Evolutionary conservation across 345 rosid species (phyloP).

Genomic region (Eucalyptus erythrocorys): DNA sequence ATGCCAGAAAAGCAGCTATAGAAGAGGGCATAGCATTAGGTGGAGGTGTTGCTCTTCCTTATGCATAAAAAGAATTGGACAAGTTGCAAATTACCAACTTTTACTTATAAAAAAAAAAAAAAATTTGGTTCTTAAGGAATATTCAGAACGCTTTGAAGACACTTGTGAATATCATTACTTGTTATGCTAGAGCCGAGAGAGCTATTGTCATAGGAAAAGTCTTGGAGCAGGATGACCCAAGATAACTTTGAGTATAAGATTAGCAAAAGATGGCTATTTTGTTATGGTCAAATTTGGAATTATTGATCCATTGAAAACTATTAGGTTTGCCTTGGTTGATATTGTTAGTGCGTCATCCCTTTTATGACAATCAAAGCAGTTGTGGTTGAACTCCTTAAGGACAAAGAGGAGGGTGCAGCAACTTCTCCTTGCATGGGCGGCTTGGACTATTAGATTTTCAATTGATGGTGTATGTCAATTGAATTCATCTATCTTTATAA

Average conservation of each 20-base stretch:
- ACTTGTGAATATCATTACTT: slow-evolving; percentile 73
- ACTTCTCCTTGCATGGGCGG: slow-evolving; percentile 67
- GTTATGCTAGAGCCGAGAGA: slow-evolving; percentile 93
- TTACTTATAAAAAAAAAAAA: no score
- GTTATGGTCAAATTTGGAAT: slow-evolving; percentile 94
- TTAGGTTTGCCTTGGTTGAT: slow-evolving; percentile 89
- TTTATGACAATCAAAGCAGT: slow-evolving; percentile 91
- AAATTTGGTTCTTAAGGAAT: no score
- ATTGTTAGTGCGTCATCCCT: slow-evolving; percentile 91
- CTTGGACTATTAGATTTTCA: slow-evolving; percentile 45
- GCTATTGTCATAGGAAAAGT: slow-evolving; percentile 92
- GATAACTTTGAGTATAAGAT: slow-evolving; percentile 86
- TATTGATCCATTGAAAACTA: slow-evolving; percentile 89
- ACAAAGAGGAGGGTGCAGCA: slow-evolving; percentile 51
- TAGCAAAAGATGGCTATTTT: slow-evolving; percentile 89
- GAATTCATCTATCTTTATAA: background rate
- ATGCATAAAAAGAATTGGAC: slow-evolving; percentile 81
- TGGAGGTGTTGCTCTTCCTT: slow-evolving; percentile 95
- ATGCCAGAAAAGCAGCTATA: slow-evolving; percentile 97
- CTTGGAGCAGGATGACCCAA: slow-evolving; percentile 82
- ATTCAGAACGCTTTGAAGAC: slow-evolving; percentile 92
- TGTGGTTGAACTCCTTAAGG: slow-evolving; percentile 73
- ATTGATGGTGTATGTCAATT: background rate
- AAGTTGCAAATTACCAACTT: slow-evolving; percentile 78
- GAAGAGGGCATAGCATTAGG: slow-evolving; percentile 99